These are phyloP conservation scores for Cladosporium sp. DNA, from an alignment of 2,329 filamentous ascomycete species.

Conservation along the genomic window DNA sequence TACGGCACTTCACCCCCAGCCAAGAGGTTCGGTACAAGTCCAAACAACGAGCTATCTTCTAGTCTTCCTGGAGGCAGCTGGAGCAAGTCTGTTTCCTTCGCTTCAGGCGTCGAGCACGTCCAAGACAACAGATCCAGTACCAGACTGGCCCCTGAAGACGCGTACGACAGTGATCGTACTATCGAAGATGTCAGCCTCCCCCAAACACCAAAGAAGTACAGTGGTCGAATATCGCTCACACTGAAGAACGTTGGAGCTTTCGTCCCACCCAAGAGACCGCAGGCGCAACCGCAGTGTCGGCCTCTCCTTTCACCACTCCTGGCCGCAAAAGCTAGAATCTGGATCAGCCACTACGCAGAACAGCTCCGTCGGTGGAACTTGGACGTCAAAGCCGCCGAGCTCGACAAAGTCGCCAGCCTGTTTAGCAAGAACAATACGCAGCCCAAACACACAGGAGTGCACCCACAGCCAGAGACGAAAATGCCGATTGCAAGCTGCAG, in stretches of 20 bases:
- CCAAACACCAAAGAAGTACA: constrained; percentile 28
- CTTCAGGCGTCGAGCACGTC: constrained; percentile 30
- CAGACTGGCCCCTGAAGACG: constrained; percentile 23
- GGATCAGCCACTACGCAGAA: constrained; percentile 54
- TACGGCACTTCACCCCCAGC: constrained; percentile 30
- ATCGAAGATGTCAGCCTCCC: constrained; percentile 33
- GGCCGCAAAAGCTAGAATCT: constrained; percentile 46
- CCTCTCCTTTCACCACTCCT: constrained; percentile 43
- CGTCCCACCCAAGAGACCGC: constrained; percentile 39
- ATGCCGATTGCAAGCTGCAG: constrained; percentile 20
- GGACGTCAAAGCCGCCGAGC: constrained; percentile 50
- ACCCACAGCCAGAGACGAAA: neutral
- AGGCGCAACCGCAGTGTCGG: constrained; percentile 38
- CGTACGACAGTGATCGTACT: constrained; percentile 30
- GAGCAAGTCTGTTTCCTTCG: constrained; percentile 36
- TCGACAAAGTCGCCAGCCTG: constrained; percentile 51
- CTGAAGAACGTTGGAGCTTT: constrained; percentile 55
- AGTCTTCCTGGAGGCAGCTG: constrained; percentile 37
- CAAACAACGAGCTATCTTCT: constrained; percentile 26
- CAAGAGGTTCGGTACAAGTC: constrained; percentile 23
- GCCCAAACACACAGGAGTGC: neutral
- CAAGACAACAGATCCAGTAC: constrained; percentile 30
- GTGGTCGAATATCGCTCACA: constrained; percentile 41
- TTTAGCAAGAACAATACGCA: neutral
- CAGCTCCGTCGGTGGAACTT: constrained; percentile 57